Evolutionary conservation across 768 basidiomycete species (phyloP), one percentile per base, ranked within the genome.

Genomic region (Lactifluus volemus): DNA sequence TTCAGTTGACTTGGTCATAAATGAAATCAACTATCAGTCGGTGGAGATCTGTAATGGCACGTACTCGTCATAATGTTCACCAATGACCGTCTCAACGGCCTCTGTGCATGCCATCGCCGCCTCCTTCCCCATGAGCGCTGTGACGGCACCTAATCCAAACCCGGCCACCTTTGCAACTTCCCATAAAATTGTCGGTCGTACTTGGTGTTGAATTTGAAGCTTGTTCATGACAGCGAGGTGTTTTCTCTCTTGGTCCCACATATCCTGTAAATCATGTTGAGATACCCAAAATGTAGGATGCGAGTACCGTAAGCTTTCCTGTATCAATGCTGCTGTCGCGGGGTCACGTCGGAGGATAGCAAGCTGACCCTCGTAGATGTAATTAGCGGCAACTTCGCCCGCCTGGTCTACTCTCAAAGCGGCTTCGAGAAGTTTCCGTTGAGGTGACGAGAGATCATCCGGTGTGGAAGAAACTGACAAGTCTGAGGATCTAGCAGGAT

Each of bases 41-140:
- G 32, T 17, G 6, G 6, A 39, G 11, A 21, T 29, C 14, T 45
- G 34, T 14, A 51, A 49, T 57, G 30, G n/a, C 12, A 80, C 91
- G 70, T 70, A 96, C 95, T 97, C 93, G 71, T 98, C 92, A 68
- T 98, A 98, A 73, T 98, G 95, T 72, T 98, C 95, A 44, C 95
- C 95, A 55, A 98, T 98, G 58, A 92, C 92, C 0, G 95, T 97
- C 72, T 98, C 95, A 19, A 98, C 94, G 0, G 95, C 95, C 72
- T 98, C 95, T 0, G 95, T 98, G 68, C 95, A 98, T 6, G 95
- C 95, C 95, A 98, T 98, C 0, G 95, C 93, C 12, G 94, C 92
- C 67, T 97, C 88, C 69, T 84, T 88, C 41, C 95, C 89, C 81
- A 96, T 79, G 21, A 96, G 73, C 0, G 91, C 95, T 0, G 95